Evolutionary conservation across 1,284 basidiomycete species (phyloP), one percentile per base, ranked within the genome.

Genomic region (Microbotryum saponariae): DNA sequence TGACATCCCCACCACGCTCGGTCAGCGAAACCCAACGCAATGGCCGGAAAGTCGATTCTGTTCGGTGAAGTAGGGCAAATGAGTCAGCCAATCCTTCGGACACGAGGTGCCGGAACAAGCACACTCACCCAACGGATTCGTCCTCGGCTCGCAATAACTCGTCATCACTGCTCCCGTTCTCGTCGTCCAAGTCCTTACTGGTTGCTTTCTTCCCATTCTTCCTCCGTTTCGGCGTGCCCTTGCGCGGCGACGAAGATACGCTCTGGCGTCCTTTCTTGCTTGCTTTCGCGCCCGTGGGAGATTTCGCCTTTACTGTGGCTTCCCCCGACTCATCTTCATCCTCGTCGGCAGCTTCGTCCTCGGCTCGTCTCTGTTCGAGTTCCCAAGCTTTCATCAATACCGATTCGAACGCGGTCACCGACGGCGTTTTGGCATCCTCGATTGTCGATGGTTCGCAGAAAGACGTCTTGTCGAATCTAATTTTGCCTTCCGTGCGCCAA

Each of bases 1-100:
- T 42, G 47, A 18, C 56, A 59, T 2, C 59, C 37, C 64, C 64
- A 66, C 64, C 64, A 66, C 1, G 29, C 33, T 5, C 47, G 5
- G 5, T 29, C 4, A 3, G 29, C 12, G 4, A 42, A 31, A 0
- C 51, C 64, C 25, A 66, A 21, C 33, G 59, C 60, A 27, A 51
- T 33, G 44, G 53, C 54, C 18, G 64, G 61, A 42, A 56, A 61
- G 8, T 29, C 31, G 52, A 57, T 31, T 9, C 54, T 64, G 54
- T 6, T 16, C 4, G 37, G 37, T 18, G 37, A 42, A 42, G 37
- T 18, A 16, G 37, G 37, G 16, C 9, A 14, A 18, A 42, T 42
- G 37, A 42, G 16, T 18, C 37, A 18, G 37, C 16, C 37, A 31
- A 42, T 42, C 12, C 14, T 6, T 42, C 16, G 37, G 6, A 33